Evolutionary conservation across 2,329 filamentous ascomycete species (phyloP), one percentile per base, ranked within the genome.

Genomic region (Penicillium glabrum): DNA sequence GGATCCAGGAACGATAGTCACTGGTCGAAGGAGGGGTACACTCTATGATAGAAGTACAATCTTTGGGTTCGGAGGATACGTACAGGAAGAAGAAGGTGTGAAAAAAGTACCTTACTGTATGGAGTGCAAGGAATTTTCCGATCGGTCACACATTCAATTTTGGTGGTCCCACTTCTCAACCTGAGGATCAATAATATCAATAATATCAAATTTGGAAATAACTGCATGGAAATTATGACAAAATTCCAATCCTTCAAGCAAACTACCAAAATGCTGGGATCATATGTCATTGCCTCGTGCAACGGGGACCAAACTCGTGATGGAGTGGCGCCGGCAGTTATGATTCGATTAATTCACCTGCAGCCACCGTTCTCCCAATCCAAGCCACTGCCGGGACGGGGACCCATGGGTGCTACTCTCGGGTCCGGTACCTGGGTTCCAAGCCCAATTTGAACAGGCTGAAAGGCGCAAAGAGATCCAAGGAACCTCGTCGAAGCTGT

Each of bases 1-100:
- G 61, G 62, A 60, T 61, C 21, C 56, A 69, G 66, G 65, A 70
- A 66, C 64, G 53, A 57, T 54, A 58, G 57, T 64, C 57, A 69
- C 65, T 70, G 67, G 67, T 60, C 61, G 55, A 54, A 45, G 51
- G 51, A 47, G 46, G 37, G 47, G 54, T 49, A 46, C 19, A 27
- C 26, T 23, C 1, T 44, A 44, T 23, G 19, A 46, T 52, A n/a
- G 26, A 55, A 43, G 31, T 39, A 39, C 37, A 37, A 23, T 23
- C n/a, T 41, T 10, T 21, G 8, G 33, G 37, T 21, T 19, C 19
- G 3, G 39, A 23, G 21, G 5, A 21, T 41, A 41, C n/a, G 9
- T 41, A 41, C n/a, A 14, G 10, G 21, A 23, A 10, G 14, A 9
- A 26, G 29, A 31, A 31, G 29, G 29, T 31, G 5, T 31, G 29